Evolutionary conservation across 2,329 filamentous ascomycete species (phyloP).

Genomic region (Paraphaeosphaeria sporulosa): DNA sequence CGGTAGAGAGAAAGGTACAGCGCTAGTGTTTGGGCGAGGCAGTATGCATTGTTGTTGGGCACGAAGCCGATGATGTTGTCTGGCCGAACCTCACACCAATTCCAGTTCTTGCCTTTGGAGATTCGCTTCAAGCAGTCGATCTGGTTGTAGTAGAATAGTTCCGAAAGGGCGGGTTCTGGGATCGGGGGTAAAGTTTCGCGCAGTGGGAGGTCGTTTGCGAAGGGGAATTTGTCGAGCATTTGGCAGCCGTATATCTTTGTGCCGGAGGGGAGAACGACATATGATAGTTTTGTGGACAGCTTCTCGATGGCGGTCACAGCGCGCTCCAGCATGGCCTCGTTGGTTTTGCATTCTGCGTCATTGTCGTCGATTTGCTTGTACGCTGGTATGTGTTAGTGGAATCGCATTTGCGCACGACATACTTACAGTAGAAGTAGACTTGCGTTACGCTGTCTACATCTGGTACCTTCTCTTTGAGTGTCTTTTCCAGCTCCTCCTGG

Average conservation of each 20-base stretch:
- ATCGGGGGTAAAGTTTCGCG: constrained; percentile 44
- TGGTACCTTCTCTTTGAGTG: constrained; percentile 45
- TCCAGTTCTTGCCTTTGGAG: constrained; percentile 50
- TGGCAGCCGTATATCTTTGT: constrained; percentile 52
- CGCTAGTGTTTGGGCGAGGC: constrained; percentile 48
- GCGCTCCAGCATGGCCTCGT: constrained; percentile 49
- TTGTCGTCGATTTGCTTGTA: constrained; percentile 42
- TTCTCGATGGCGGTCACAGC: constrained; percentile 45
- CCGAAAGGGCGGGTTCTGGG: constrained; percentile 43
- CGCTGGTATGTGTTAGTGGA: constrained; percentile 22
- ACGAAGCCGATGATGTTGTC: constrained; percentile 55
- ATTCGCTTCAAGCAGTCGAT: constrained; percentile 50
- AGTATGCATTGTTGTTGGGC: constrained; percentile 51
- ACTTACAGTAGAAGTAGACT: constrained; percentile 50
- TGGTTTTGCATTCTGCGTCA: constrained; percentile 40
- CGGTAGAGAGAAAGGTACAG: constrained; percentile 50
- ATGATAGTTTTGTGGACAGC: constrained; percentile 36
- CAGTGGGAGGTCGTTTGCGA: constrained; percentile 37
- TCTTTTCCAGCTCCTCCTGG: constrained; percentile 42
- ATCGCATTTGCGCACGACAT: not conserved
- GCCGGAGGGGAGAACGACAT: constrained; percentile 46
- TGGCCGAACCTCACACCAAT: constrained; percentile 51
- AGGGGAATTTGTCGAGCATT: constrained; percentile 47
- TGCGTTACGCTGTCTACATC: constrained; percentile 50
- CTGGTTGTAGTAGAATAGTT: constrained; percentile 54